Base-by-base conservation (phyloP, 2,329 filamentous ascomycete species). In the Chaetomiaceae sp. region DNA sequence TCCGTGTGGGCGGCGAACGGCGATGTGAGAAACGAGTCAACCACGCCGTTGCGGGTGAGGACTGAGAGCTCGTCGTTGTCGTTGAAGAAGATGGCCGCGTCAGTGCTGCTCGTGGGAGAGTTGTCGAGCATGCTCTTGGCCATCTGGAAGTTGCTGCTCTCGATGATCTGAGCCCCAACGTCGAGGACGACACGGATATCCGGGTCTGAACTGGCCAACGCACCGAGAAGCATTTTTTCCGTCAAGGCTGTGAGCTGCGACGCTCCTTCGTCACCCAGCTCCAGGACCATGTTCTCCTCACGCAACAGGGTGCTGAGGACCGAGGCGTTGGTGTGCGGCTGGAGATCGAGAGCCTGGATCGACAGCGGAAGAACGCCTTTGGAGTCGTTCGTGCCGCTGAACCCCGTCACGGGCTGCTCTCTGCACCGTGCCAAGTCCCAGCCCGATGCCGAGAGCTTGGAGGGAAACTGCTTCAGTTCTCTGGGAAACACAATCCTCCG, bases 321-420 rank as follows among this genome's bases (percentile, higher is more conserved):
- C 7, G 17, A 19, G 17, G 35, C 16, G 35, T 38, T 38, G 35
- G 35, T 38, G 17, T 38, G 35, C 35, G 17, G 35, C 35, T 38
- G 35, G 17, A 38, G 35, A 21, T 38, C 35, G 17, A 38, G 35
- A 20, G 89, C 84, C n/a, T 70, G 63, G 31, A 88, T 80, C 0
- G 73, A 82, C 16, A 81, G 62, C 0, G 85, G 85, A 0, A 88
- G 64, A 42, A 85, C 70, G 0, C 66, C 68, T 25, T 75, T 70
- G 27, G 78, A 81, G 61, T 89, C 85, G 44, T 87, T 88, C 0
- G 85, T 89, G 0, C 85, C 85, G 7, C 81, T 85, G 61, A 89
- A 89, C 0, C 85, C 85, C 0, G 83, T 87, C 0, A 27, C 6
- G 25, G 25, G 25, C 5, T 27, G 25, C 25, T 27, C 25, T 12